Base-by-base conservation (phyloP, 2,329 filamentous ascomycete species). In the Cercospora citrullina region DNA sequence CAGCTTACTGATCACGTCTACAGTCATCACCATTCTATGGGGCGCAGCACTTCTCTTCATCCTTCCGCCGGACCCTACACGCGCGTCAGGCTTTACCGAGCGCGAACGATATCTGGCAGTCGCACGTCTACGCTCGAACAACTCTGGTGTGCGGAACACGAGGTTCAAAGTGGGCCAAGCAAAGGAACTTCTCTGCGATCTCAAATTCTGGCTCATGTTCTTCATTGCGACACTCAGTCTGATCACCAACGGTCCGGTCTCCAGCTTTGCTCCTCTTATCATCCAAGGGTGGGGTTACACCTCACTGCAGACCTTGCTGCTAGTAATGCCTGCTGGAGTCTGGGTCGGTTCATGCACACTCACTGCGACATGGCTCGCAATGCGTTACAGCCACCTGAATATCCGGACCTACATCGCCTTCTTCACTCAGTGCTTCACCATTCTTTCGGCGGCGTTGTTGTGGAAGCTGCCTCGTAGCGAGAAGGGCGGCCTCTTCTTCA, bases 231-330 rank as follows among this genome's bases (percentile, higher is more conserved):
- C 80, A 59, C 76, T 81, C 1, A 77, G 78, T 67, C 81, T 82
- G 77, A 79, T 83, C 51, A 79, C 81, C 21, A 83, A 83, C 59
- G 82, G 80, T 0, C 80, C 81, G 30, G 80, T 83, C 21, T 81
- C 81, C 0, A 82, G 81, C 0, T 84, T 84, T 65, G 78, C 77
- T 0, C 80, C 81, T 4, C 81, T 84, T 45, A 82, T 84, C 65
- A 81, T 84, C 70, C 77, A 80, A 16, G 79, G 79, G 1, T 79
- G 84, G 30, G 82, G 82, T 1, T 84, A 82, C 70, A 80, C 72
- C 62, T 77, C 78, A 0, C 76, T 84, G 9, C 79, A 83, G 68
- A 81, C 81, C 0, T 72, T 84, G 0, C 77, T 84, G 0, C 74
- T 84, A 1, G 73, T 78, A 28, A 81, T 82, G 72, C 81, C 81